Evolutionary conservation across 2,329 filamentous ascomycete species (phyloP).

Genomic region (Alternaria longipes): DNA sequence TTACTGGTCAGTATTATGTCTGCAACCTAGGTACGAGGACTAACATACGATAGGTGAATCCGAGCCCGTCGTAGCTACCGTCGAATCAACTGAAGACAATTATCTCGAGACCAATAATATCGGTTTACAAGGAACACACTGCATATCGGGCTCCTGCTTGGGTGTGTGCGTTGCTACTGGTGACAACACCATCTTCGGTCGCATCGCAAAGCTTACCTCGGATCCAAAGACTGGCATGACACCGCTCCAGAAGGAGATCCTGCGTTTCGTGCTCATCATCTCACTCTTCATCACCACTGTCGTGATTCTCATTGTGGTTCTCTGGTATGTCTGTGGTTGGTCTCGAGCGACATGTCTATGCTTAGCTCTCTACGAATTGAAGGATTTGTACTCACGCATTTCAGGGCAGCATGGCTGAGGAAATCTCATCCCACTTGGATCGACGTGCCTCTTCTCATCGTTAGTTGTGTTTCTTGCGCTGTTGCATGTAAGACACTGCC

Average conservation of each 20-base stretch:
- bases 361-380: background rate
- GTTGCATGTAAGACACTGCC: conserved; percentile 23
- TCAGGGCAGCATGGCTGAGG: conserved; percentile 74
- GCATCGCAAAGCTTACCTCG: conserved; percentile 76
- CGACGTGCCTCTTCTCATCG: conserved; percentile 74
- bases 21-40: background rate
- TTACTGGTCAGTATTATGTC: conserved; percentile 63
- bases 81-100: conserved; percentile 72
- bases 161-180: conserved; percentile 77
- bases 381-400: conserved; percentile 17
- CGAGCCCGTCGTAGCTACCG: conserved; percentile 68
- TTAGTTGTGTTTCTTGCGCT: conserved; percentile 73
- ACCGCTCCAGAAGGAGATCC: conserved; percentile 75
- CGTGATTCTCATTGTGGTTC: conserved; percentile 69
- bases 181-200: conserved; percentile 77
- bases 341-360: conserved; percentile 5
- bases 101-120: conserved; percentile 81
- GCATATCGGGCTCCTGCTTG: conserved; percentile 71
- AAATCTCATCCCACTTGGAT: conserved; percentile 75
- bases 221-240: conserved; percentile 73
- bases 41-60: conserved; percentile 65
- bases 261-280: conserved; percentile 77
- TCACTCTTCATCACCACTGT: conserved; percentile 72
- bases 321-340: conserved; percentile 63
- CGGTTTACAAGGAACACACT: conserved; percentile 81